Evolutionary conservation across 2,329 filamentous ascomycete genomes (phyloP).

Genomic region (Penicillium brasilianum): DNA sequence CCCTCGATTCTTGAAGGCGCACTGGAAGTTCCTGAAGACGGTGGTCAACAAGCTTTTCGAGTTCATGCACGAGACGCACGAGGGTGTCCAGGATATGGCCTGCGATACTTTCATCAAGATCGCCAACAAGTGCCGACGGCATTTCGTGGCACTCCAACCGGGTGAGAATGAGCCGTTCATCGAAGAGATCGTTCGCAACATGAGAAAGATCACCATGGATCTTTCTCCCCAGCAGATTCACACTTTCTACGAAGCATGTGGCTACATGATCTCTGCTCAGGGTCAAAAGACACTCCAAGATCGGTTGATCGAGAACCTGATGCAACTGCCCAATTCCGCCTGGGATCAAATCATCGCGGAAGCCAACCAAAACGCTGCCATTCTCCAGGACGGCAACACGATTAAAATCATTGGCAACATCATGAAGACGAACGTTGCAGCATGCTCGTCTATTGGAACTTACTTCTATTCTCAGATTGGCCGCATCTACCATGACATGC

Average conservation of each 20-base stretch:
- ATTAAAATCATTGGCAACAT: constrained; percentile 99
- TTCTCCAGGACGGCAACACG: constrained; percentile 88
- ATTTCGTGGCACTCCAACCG: constrained; percentile 94
- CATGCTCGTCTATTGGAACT: constrained; percentile 91
- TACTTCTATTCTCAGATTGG: constrained; percentile 99
- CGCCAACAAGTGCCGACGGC: constrained; percentile 93
- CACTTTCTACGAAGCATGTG: constrained; percentile 98
- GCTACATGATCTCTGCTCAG: constrained; percentile 98
- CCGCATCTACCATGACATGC: constrained; percentile 96
- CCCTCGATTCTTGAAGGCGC: constrained; percentile 95
- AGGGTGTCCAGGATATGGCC: constrained; percentile 99
- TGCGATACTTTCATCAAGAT: constrained; percentile 99
- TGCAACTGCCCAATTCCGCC: constrained; percentile 89
- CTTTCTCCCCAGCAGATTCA: constrained; percentile 96
- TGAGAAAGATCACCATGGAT: constrained; percentile 94
- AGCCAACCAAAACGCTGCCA: constrained; percentile 81
- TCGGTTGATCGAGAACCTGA: constrained; percentile 85
- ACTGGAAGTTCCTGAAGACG: constrained; percentile 99
- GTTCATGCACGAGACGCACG: constrained; percentile 99
- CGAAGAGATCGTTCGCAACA: constrained; percentile 94
- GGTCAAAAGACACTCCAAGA: constrained; percentile 95
- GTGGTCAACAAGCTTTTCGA: constrained; percentile 99
- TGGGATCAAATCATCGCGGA: constrained; percentile 95
- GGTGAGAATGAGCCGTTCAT: constrained; percentile 96
- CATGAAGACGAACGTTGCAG: constrained; percentile 99